These are phyloP conservation scores for Geosiphon pyriformis DNA, from an alignment of 192 early-diverging fungal species.

Conservation along the genomic window DNA sequence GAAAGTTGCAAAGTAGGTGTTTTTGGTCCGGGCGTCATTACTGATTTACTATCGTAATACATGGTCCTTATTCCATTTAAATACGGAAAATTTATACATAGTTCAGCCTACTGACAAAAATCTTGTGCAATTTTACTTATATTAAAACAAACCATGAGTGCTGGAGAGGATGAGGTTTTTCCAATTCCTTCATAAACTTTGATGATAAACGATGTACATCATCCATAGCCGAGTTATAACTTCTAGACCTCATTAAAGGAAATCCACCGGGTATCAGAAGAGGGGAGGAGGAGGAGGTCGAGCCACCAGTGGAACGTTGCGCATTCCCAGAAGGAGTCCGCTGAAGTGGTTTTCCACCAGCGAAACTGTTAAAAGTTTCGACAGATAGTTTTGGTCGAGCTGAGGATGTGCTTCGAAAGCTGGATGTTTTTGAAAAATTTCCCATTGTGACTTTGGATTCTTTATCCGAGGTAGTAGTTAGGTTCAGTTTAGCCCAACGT, in stretches of 20 bases:
- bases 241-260: slow-evolving; percentile 16
- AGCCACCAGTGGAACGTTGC: not conserved
- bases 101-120: not conserved
- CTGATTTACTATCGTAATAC: slow-evolving; percentile 26
- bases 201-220: not conserved
- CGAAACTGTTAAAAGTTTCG: slow-evolving; percentile 4
- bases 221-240: slow-evolving; percentile 21
- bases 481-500: slow-evolving; percentile 20
- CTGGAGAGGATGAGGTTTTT: slow-evolving; percentile 33
- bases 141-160: slow-evolving; percentile 33
- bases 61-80: slow-evolving; percentile 8
- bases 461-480: not conserved
- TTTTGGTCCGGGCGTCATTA: slow-evolving; percentile 22
- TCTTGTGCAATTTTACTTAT: too few relatives aligned
- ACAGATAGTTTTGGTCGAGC: slow-evolving; percentile 7
- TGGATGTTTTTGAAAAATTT: slow-evolving; percentile 9
- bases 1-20: slow-evolving; percentile 2
- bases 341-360: slow-evolving; percentile 4
- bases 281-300: not conserved
- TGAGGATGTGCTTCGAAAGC: not conserved
- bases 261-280: slow-evolving; percentile 10
- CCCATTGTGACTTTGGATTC: slow-evolving; percentile 4
- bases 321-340: slow-evolving; percentile 21
- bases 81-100: not conserved
- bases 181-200: slow-evolving; percentile 8